Evolutionary conservation across 129 eudicot genomes (phyloP).

Genomic region (Artemisia argyi): DNA sequence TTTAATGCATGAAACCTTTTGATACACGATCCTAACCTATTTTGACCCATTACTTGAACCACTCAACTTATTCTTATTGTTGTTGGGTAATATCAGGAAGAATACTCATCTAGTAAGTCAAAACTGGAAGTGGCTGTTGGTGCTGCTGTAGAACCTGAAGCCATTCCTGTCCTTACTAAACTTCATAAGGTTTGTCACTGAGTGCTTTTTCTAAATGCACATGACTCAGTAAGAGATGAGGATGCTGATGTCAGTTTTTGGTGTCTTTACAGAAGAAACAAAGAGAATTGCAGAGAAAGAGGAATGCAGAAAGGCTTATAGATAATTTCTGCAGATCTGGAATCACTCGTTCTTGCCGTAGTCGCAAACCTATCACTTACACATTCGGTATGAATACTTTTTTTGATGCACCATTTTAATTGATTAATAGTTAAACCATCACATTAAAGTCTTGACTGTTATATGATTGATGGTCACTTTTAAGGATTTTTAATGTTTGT

Average conservation of each 20-base stretch:
- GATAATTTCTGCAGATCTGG: slow-evolving; percentile 39
- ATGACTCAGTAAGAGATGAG: slow-evolving; percentile 2
- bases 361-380: slow-evolving; percentile 51
- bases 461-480: background rate
- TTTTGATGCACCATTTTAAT: background rate
- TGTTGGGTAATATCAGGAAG: slow-evolving; percentile 47
- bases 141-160: slow-evolving; percentile 49
- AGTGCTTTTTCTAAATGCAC: background rate
- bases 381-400: slow-evolving; percentile 61
- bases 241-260: slow-evolving; percentile 17
- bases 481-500: too few relatives aligned
- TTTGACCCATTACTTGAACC: background rate
- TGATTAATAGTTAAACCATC: background rate
- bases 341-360: slow-evolving; percentile 68
- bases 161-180: slow-evolving; percentile 69
- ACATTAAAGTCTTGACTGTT: background rate
- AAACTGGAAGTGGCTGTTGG: slow-evolving; percentile 63
- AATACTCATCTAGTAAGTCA: slow-evolving; percentile 56
- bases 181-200: slow-evolving; percentile 49
- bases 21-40: background rate
- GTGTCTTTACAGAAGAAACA: slow-evolving; percentile 55
- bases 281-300: slow-evolving; percentile 43
- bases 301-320: slow-evolving; percentile 37
- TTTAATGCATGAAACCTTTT: slow-evolving; percentile 3
- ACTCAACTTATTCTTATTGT: background rate